Evolutionary conservation across 768 basidiomycete genomes (phyloP).

Genomic region (Boletellus ananiceps): DNA sequence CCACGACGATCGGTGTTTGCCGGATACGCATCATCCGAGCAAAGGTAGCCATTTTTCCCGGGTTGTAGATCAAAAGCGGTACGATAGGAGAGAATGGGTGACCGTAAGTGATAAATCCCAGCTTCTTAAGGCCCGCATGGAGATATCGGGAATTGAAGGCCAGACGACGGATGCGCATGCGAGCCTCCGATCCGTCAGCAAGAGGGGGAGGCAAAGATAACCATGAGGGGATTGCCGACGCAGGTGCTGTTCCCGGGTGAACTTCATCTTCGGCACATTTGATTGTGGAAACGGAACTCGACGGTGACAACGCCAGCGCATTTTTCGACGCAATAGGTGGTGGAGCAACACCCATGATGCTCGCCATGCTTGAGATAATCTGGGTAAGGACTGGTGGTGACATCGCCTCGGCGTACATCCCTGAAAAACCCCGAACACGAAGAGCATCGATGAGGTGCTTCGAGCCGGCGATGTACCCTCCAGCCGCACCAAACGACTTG

Average conservation of each 20-base stretch:
- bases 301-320: conserved; percentile 27
- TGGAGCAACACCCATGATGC: conserved; percentile 84
- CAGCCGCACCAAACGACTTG: conserved; percentile 89
- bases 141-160: conserved; percentile 97
- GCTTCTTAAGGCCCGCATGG: conserved; percentile 74
- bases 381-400: conserved; percentile 89
- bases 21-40: conserved; percentile 79
- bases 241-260: conserved; percentile 69
- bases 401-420: conserved; percentile 87
- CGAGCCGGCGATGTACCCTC: conserved; percentile 89
- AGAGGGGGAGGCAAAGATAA: conserved; percentile 66
- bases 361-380: conserved; percentile 87
- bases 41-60: conserved; percentile 92
- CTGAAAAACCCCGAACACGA: conserved; percentile 75
- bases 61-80: conserved; percentile 87
- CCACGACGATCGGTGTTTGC: conserved; percentile 77
- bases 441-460: conserved; percentile 78
- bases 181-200: conserved; percentile 81
- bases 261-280: conserved; percentile 38
- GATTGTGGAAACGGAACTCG: conserved; percentile 26
- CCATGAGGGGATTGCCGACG: conserved; percentile 69
- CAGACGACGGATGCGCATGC: conserved; percentile 74
- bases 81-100: conserved; percentile 90
- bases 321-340: conserved; percentile 30
- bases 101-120: conserved; percentile 97